Percentiles rank a stretch among this genome's conserved stretches.
Conservation (phyloP, 148 eudicot genomes). For the Pharnaceum exiguum region DNA sequence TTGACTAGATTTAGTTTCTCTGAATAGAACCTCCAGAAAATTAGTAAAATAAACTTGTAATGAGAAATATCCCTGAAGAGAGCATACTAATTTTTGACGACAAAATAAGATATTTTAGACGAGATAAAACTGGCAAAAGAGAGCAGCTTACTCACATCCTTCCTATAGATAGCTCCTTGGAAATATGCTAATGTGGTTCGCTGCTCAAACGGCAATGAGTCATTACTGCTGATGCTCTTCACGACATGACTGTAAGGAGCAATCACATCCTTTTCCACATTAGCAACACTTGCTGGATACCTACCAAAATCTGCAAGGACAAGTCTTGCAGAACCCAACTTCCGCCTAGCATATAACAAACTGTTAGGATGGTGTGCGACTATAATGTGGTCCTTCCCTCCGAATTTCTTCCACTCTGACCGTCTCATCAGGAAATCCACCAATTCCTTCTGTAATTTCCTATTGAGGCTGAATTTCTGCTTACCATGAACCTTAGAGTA, state of each 20-base stretch:
- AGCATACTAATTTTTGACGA: not conserved
- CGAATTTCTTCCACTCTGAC: constrained; percentile 67
- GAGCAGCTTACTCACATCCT: constrained; percentile 65
- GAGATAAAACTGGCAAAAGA: not conserved
- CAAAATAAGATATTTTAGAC: not conserved
- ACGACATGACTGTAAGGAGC: constrained; percentile 96
- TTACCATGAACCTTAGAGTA: constrained; percentile 53
- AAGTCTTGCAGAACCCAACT: constrained; percentile 65
- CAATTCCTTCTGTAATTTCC: constrained; percentile 59
- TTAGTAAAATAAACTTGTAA: too few relatives aligned
- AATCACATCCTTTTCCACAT: constrained; percentile 78
- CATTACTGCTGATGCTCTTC: constrained; percentile 28
- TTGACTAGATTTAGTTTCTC: too few relatives aligned
- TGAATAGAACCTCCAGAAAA: too few relatives aligned
- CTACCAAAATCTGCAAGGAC: constrained; percentile 95
- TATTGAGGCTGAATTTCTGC: constrained; percentile 48
- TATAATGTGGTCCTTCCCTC: constrained; percentile 74
- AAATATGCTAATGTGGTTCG: constrained; percentile 76
- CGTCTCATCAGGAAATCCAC: constrained; percentile 51
- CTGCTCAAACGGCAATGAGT: constrained; percentile 51
- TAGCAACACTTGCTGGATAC: constrained; percentile 59
- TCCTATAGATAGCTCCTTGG: constrained; percentile 92
- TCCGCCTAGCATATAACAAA: constrained; percentile 58
- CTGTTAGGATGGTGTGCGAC: constrained; percentile 96
- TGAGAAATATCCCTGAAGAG: not conserved